These are phyloP conservation scores for Lumnitzera racemosa DNA, from an alignment of 345 rosid genomes.

Conservation along the genomic window DNA sequence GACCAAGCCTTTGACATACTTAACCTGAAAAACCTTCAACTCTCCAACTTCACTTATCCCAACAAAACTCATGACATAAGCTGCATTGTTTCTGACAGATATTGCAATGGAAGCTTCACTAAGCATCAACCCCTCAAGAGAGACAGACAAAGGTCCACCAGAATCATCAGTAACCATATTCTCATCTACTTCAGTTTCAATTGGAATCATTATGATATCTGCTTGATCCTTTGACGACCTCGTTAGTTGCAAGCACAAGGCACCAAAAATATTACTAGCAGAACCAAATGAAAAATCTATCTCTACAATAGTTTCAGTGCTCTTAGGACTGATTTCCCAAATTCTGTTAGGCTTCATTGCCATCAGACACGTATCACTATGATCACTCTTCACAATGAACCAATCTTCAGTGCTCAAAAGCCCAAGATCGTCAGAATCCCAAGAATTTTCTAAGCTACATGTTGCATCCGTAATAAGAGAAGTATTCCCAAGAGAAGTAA, in stretches of 20 bases:
- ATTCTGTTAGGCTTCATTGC: constrained; percentile 37
- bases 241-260: constrained; percentile 41
- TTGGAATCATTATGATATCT: constrained; percentile 46
- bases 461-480: constrained; percentile 40
- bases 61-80: constrained; percentile 31
- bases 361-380: constrained; percentile 33
- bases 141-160: constrained; percentile 25
- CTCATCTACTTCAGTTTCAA: constrained; percentile 38
- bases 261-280: constrained; percentile 38
- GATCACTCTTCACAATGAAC: constrained; percentile 37
- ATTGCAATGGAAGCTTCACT: constrained; percentile 32
- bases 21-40: constrained; percentile 34
- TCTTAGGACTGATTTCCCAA: constrained; percentile 47
- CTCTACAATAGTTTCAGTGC: constrained; percentile 35
- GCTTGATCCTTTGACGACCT: constrained; percentile 35
- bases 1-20: constrained; percentile 45
- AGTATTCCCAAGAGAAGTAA: constrained; percentile 39
- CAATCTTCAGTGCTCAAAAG: constrained; percentile 32
- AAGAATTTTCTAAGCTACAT: constrained; percentile 26
- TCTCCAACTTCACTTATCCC: constrained; percentile 33
- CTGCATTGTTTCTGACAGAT: constrained; percentile 41
- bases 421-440: constrained; percentile 17
- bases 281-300: constrained; percentile 44
- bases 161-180: constrained; percentile 18
- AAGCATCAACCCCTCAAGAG: constrained; percentile 31